A percentile compares a stretch with the other conserved stretches of the same genome.
Evolutionary conservation across 495 filamentous ascomycete genomes (phyloP).

Genomic region (Glarea lozoyensis): DNA sequence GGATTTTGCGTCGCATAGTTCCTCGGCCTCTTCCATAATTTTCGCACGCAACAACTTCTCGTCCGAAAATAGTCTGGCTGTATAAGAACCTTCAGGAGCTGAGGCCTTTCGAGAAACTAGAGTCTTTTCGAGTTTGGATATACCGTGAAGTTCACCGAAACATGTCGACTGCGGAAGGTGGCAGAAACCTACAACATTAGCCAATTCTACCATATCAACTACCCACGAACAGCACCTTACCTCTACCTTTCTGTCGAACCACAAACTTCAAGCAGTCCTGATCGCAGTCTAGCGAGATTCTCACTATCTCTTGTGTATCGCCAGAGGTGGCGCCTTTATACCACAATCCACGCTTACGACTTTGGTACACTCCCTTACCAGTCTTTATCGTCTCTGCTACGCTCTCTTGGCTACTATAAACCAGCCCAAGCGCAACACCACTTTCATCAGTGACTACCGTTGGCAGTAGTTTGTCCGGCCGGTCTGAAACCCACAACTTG

Average conservation of each 20-base stretch:
- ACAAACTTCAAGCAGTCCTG: constrained; percentile 83
- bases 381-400: constrained; percentile 77
- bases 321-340: constrained; percentile 94
- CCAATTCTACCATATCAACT: constrained; percentile 15
- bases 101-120: constrained; percentile 67
- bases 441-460: constrained; percentile 85
- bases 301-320: constrained; percentile 81
- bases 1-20: constrained; percentile 76
- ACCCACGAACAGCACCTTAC: constrained; percentile 25
- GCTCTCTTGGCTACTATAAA: constrained; percentile 90
- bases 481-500: constrained; percentile 63
- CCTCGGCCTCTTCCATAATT: constrained; percentile 96
- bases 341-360: constrained; percentile 89
- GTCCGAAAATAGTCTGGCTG: constrained; percentile 83
- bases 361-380: constrained; percentile 90
- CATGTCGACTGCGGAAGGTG: constrained; percentile 87
- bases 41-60: constrained; percentile 83
- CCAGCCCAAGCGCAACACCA: constrained; percentile 76
- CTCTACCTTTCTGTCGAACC: constrained; percentile 77
- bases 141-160: constrained; percentile 75
- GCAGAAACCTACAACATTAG: constrained; percentile 64
- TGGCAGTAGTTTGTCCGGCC: constrained; percentile 73
- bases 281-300: constrained; percentile 83
- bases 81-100: constrained; percentile 87
- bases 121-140: constrained; percentile 78